Evolutionary conservation across 2,329 filamentous ascomycete species (phyloP).

Genomic region (Fusarium luffae): DNA sequence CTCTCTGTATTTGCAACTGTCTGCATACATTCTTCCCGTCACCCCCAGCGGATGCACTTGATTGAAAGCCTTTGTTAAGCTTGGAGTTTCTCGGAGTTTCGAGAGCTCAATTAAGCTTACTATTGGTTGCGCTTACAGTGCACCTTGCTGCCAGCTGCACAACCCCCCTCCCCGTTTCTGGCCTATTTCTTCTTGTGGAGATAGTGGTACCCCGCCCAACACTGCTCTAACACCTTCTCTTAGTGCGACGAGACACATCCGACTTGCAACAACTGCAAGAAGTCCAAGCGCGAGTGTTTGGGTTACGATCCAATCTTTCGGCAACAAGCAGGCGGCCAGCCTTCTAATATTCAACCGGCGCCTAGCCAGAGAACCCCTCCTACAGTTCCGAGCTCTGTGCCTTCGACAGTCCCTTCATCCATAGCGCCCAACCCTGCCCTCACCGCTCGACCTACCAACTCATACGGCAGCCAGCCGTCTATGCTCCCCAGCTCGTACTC

Average conservation of each 20-base stretch:
- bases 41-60: background rate
- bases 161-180: constrained; percentile 11
- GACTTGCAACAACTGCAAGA: constrained; percentile 88
- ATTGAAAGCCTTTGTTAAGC: constrained; percentile 1
- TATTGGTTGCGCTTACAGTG: constrained; percentile 30
- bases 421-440: constrained; percentile 40
- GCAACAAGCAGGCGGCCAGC: constrained; percentile 77
- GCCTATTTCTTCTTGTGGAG: constrained; percentile 34
- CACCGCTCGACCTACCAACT: constrained; percentile 50
- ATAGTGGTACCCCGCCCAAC: constrained; percentile 31
- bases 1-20: constrained; percentile 21
- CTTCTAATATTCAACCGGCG: constrained; percentile 62
- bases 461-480: constrained; percentile 59
- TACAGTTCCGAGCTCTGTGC: constrained; percentile 47
- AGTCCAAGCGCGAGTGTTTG: constrained; percentile 86
- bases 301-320: constrained; percentile 92
- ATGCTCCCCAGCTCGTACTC: constrained; percentile 58
- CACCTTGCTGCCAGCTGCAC: constrained; percentile 22
- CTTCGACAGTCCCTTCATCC: constrained; percentile 43
- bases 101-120: constrained; percentile 28
- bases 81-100: constrained; percentile 13
- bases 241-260: constrained; percentile 95
- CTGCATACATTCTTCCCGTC: constrained; percentile 3
- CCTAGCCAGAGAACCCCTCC: constrained; percentile 50
- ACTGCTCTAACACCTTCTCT: constrained; percentile 44